Conservation (phyloP, 257 asterid species). For the Nicotiana benthamiana region DNA sequence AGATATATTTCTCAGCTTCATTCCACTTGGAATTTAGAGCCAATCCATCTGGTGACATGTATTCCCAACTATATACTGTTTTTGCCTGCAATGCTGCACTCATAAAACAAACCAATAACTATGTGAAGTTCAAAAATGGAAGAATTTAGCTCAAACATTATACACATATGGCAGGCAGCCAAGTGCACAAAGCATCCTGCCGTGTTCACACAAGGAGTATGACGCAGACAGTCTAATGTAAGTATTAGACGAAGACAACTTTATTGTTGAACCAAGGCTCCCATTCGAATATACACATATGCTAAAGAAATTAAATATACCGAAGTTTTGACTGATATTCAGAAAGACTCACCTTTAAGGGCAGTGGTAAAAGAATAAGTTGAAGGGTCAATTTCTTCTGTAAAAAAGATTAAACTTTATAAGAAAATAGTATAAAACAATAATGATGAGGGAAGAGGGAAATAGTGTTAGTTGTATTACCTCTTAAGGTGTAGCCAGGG, state of each 20-base stretch:
- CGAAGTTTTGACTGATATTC: not conserved
- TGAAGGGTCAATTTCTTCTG: conserved; percentile 93
- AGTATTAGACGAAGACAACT: too few species aligned
- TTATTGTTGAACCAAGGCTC: too few species aligned
- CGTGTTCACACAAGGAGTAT: too few species aligned
- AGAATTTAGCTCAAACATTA: not conserved
- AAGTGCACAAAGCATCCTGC: too few species aligned
- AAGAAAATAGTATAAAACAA: not conserved
- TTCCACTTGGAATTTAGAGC: conserved; percentile 78
- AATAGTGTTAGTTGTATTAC: conserved; percentile 18
- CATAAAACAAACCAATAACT: not conserved
- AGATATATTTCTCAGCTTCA: conserved; percentile 88
- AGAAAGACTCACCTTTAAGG: conserved; percentile 44
- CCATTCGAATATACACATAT: not conserved
- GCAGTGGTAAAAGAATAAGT: conserved; percentile 83
- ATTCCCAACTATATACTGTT: conserved; percentile 62
- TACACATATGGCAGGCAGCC: too few species aligned
- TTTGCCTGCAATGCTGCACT: conserved; percentile 77
- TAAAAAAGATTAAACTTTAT: not conserved
- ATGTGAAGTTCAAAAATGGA: not conserved
- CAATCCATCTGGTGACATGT: conserved; percentile 46
- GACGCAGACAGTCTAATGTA: too few species aligned
- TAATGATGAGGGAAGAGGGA: not conserved
- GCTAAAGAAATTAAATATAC: too few species aligned
- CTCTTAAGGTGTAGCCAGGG: conserved; percentile 68